A percentile compares a stretch with the other conserved stretches of the same genome.
Evolutionary conservation across 768 basidiomycete genomes (phyloP).

Genomic region (Botryobasidium botryosum): DNA sequence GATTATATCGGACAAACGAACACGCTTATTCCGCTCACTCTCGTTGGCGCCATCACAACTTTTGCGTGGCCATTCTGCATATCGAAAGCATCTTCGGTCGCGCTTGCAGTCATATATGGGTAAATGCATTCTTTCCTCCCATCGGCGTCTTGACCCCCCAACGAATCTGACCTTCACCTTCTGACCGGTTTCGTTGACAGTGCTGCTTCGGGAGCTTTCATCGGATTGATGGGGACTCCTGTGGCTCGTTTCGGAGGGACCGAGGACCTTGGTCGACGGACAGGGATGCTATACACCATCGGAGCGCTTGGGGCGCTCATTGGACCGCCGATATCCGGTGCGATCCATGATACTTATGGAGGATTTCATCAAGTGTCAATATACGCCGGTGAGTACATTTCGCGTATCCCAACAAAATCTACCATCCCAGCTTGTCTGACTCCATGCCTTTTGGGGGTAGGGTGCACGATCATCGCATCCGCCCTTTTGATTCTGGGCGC

Average conservation of each 20-base stretch:
- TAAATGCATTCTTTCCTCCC: not conserved
- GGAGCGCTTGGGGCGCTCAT: slow-evolving; percentile 10
- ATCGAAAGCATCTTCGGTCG: not conserved
- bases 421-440: too few relatives aligned
- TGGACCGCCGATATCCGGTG: slow-evolving; percentile 13
- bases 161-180: too few relatives aligned
- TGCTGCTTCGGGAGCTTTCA: slow-evolving; percentile 10
- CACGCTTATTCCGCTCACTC: slow-evolving; percentile 12
- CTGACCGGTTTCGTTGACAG: too few relatives aligned
- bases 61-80: slow-evolving; percentile 16
- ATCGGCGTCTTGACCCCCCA: not conserved
- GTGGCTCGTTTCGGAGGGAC: slow-evolving; percentile 4
- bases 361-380: slow-evolving; percentile 9
- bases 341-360: slow-evolving; percentile 5
- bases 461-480: too few relatives aligned
- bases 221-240: slow-evolving; percentile 10
- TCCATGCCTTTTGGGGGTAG: too few relatives aligned
- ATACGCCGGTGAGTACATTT: slow-evolving; percentile 12
- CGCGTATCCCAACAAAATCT: too few relatives aligned
- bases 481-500: too few relatives aligned
- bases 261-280: slow-evolving; percentile 11
- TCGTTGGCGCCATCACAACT: slow-evolving; percentile 15
- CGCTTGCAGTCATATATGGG: slow-evolving; percentile 7
- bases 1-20: slow-evolving; percentile 16
- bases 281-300: slow-evolving; percentile 11